A percentile compares a stretch with the other conserved stretches of the same genome.
Evolutionary conservation across 352 stramenopile genomes (phyloP).

Genomic region (Pythium oligandrum): DNA sequence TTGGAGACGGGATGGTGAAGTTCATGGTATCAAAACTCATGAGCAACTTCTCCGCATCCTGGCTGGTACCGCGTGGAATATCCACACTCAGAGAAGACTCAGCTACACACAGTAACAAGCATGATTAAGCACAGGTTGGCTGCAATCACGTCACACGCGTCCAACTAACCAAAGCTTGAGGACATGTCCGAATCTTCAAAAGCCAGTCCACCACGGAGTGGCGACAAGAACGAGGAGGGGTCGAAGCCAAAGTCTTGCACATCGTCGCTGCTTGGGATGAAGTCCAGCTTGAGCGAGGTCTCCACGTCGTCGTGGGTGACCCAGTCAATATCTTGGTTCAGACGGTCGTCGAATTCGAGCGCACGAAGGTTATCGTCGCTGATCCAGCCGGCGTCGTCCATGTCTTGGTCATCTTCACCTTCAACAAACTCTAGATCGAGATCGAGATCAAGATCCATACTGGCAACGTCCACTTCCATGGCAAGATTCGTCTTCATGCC

Average conservation of each 20-base stretch:
- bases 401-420: slow-evolving; percentile 16
- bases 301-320: slow-evolving; percentile 66
- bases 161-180: slow-evolving; percentile 70
- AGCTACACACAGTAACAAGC: slow-evolving; percentile 27
- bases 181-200: slow-evolving; percentile 57
- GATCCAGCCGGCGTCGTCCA: slow-evolving; percentile 58
- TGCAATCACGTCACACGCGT: slow-evolving; percentile 30
- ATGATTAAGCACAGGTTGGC: slow-evolving; percentile 7
- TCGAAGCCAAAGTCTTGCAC: slow-evolving; percentile 67
- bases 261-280: slow-evolving; percentile 37
- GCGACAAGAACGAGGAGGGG: slow-evolving; percentile 43
- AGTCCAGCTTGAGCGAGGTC: slow-evolving; percentile 49
- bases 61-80: slow-evolving; percentile 20
- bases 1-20: slow-evolving; percentile 77
- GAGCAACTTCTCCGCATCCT: slow-evolving; percentile 71
- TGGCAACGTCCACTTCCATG: slow-evolving; percentile 9
- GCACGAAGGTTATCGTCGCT: slow-evolving; percentile 74
- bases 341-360: slow-evolving; percentile 67
- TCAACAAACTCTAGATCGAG: slow-evolving; percentile 12
- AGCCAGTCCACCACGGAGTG: slow-evolving; percentile 38
- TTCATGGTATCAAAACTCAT: slow-evolving; percentile 88
- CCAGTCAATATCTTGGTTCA: slow-evolving; percentile 85
- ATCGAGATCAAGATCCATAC: slow-evolving; percentile 10
- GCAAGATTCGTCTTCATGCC: slow-evolving; percentile 1
- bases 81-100: slow-evolving; percentile 41